Percentiles rank a stretch among this genome's conserved stretches.
phyloP scores from a whole-genome alignment of 2,329 filamentous ascomycete species.

The Furcasterigmium sp. region DNA sequence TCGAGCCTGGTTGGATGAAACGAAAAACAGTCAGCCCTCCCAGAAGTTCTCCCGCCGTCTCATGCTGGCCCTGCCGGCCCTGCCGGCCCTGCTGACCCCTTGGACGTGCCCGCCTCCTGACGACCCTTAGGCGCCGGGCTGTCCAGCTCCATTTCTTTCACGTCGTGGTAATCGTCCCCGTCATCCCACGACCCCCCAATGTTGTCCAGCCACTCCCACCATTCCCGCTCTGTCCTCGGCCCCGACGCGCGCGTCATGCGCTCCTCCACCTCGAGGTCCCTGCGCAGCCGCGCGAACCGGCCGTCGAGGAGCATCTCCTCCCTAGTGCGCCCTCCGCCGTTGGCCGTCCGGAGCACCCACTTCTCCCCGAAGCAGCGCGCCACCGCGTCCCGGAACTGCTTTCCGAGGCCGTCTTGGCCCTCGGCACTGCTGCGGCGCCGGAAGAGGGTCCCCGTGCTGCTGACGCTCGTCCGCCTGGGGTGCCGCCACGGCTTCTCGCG shows the following conservation, averaged over 20 bases:
- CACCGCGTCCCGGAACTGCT: no score
- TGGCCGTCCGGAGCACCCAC: slow-evolving; percentile 65
- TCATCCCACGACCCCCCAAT: background rate
- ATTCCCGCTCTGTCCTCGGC: slow-evolving; percentile 1
- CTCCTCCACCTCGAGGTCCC: slow-evolving; percentile 34
- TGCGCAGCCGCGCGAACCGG: slow-evolving; percentile 36
- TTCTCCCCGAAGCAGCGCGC: slow-evolving; percentile 60
- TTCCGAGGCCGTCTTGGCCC: background rate
- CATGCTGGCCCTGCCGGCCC: no score
- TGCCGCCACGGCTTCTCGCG: slow-evolving; percentile 69
- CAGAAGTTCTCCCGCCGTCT: no score
- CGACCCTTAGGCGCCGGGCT: background rate
- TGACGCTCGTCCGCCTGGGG: background rate
- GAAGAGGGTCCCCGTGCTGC: background rate
- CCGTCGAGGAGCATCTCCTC: slow-evolving; percentile 13
- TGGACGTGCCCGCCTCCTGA: background rate
- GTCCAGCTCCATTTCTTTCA: background rate
- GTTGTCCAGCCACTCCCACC: slow-evolving; percentile 1
- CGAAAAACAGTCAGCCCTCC: no score
- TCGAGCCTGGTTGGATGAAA: no score
- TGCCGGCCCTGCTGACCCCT: no score
- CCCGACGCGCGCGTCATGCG: background rate
- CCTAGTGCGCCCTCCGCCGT: slow-evolving; percentile 11
- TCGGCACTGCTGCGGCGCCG: slow-evolving; percentile 9
- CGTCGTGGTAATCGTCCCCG: slow-evolving; percentile 4